Evolutionary conservation across 75 land plant species (phyloP).

Genomic region (Isoetes taiwanensis): DNA sequence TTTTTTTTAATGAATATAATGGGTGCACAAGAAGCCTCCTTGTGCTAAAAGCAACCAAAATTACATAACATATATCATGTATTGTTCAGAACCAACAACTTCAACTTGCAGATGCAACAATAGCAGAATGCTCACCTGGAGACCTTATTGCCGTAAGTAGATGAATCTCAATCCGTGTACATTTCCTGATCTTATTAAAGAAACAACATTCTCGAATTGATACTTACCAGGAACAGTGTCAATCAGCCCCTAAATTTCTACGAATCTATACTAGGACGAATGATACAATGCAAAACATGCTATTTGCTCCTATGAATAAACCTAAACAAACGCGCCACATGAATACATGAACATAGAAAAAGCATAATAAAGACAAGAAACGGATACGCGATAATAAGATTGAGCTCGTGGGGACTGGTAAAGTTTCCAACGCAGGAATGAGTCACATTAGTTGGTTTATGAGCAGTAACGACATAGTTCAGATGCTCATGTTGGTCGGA

Average conservation of each 20-base stretch:
- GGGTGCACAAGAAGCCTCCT: not conserved
- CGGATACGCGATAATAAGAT: constrained; percentile 87
- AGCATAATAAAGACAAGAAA: too few species aligned
- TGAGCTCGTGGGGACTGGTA: constrained; percentile 82
- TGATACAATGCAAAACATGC: too few species aligned
- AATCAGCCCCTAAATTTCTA: too few species aligned
- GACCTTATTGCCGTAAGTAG: constrained; percentile 73
- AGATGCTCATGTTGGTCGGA: constrained; percentile 50
- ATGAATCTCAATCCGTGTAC: constrained; percentile 96
- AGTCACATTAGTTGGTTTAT: constrained; percentile 95
- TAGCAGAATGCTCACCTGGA: constrained; percentile 46
- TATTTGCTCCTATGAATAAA: too few species aligned
- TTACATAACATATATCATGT: too few species aligned
- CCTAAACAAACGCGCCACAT: too few species aligned
- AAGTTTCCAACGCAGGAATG: constrained; percentile 97
- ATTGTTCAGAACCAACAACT: not conserved
- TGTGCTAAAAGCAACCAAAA: too few species aligned
- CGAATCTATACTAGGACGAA: too few species aligned
- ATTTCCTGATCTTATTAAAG: too few species aligned
- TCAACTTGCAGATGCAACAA: not conserved
- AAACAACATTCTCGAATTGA: too few species aligned
- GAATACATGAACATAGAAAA: too few species aligned
- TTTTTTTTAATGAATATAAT: not conserved
- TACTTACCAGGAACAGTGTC: too few species aligned
- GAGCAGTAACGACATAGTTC: constrained; percentile 98